Evolutionary conservation across 768 basidiomycete species (phyloP).

Genomic region (Jaapia argillacea): DNA sequence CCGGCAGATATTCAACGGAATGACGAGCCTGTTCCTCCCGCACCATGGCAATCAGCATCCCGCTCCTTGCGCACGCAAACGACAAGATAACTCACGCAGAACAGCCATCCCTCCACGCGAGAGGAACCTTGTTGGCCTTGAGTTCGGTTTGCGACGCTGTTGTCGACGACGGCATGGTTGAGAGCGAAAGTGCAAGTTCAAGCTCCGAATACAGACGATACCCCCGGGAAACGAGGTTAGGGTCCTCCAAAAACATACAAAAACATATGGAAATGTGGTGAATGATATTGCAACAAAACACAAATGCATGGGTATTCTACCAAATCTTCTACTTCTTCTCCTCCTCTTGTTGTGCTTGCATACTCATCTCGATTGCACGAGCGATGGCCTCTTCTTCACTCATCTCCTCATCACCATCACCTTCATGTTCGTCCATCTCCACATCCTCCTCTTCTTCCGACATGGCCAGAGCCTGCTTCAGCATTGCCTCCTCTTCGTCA

Average conservation of each 20-base stretch:
- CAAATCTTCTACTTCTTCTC: constrained; percentile 30
- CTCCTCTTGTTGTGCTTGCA: constrained; percentile 54
- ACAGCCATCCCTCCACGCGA: constrained; percentile 85
- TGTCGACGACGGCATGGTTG: constrained; percentile 55
- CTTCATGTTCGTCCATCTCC: constrained; percentile 28
- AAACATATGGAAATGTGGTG: too few relatives aligned
- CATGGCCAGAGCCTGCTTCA: constrained; percentile 70
- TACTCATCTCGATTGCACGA: constrained; percentile 88
- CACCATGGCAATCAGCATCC: neutral
- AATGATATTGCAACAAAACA: too few relatives aligned
- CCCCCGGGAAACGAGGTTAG: neutral
- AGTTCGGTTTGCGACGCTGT: constrained; percentile 80
- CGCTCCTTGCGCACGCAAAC: neutral
- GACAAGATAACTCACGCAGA: constrained; percentile 58
- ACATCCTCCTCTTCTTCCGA: constrained; percentile 53
- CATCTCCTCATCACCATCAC: constrained; percentile 55
- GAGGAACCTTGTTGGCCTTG: constrained; percentile 62
- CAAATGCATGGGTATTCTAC: too few relatives aligned
- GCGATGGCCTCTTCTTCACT: constrained; percentile 88
- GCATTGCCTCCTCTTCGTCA: constrained; percentile 68
- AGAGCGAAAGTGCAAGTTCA: neutral
- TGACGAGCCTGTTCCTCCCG: constrained; percentile 49
- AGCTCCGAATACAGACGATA: neutral
- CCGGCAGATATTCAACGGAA: constrained; percentile 84
- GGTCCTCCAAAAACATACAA: too few relatives aligned